These are phyloP conservation scores for Ormosia emarginata DNA, from an alignment of 306 rosid species.

Conservation along the genomic window DNA sequence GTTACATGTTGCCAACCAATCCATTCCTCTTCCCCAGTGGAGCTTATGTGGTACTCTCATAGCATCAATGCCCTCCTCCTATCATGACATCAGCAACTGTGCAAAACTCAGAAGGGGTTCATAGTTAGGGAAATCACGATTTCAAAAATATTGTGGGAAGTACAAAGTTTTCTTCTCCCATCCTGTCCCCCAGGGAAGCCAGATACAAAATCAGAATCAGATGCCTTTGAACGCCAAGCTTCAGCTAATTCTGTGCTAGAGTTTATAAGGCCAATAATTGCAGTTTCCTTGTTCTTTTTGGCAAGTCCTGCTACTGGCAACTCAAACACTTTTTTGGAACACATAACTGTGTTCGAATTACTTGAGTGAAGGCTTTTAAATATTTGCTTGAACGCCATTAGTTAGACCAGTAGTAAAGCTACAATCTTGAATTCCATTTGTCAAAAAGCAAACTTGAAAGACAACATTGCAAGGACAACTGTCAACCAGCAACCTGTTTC, in stretches of 20 bases:
- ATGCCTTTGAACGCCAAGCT: slow-evolving; percentile 69
- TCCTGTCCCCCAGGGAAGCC: not conserved
- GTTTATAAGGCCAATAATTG: slow-evolving; percentile 50
- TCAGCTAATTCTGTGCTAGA: slow-evolving; percentile 63
- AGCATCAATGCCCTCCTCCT: not conserved
- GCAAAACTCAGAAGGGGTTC: slow-evolving; percentile 1
- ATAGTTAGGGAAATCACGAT: not conserved
- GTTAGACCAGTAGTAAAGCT: slow-evolving; percentile 14
- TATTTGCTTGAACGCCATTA: slow-evolving; percentile 27
- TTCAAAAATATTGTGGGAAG: not conserved
- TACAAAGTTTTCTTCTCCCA: not conserved
- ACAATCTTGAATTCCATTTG: slow-evolving; percentile 32
- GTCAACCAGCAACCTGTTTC: slow-evolving; percentile 35
- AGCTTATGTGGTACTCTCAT: not conserved
- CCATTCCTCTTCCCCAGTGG: not conserved
- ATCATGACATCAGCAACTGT: not conserved
- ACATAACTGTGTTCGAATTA: slow-evolving; percentile 32
- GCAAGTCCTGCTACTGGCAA: slow-evolving; percentile 27
- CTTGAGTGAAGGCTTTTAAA: slow-evolving; percentile 32
- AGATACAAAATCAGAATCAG: not conserved
- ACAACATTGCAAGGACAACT: slow-evolving; percentile 53
- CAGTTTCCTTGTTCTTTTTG: slow-evolving; percentile 41
- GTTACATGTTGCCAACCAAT: not conserved
- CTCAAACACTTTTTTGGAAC: slow-evolving; percentile 37
- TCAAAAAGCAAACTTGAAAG: slow-evolving; percentile 44